phyloP scores from a whole-genome alignment of 805 yeast genomes.

The Saccharomyces paradoxus region DNA sequence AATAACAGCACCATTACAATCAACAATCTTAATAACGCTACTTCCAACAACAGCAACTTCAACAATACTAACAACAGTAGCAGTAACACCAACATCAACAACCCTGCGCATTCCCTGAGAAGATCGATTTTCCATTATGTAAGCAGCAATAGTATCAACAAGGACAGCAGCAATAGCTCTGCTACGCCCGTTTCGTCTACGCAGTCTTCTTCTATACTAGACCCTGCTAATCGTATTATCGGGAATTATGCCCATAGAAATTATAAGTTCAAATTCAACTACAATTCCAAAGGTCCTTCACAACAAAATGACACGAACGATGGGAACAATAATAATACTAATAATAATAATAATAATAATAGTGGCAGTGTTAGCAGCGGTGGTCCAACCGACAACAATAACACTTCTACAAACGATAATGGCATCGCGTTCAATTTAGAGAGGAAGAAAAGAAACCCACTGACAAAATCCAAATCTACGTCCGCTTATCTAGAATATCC shows the following conservation, averaged over 20 bases:
- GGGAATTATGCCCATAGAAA: conserved; percentile 24
- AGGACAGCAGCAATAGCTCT: background rate
- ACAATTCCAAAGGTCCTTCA: conserved; percentile 7
- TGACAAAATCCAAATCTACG: background rate
- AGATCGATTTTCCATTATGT: conserved; percentile 24
- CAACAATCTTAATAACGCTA: background rate
- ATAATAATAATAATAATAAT: background rate
- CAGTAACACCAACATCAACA: conserved; percentile 5
- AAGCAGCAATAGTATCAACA: conserved; percentile 1
- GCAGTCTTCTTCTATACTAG: background rate
- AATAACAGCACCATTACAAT: background rate
- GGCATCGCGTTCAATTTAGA: background rate
- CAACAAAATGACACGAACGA: background rate
- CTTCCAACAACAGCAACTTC: conserved; percentile 3
- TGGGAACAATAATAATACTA: no score
- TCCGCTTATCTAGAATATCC: background rate
- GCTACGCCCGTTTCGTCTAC: background rate
- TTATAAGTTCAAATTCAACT: conserved; percentile 29
- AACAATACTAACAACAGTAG: conserved; percentile 3
- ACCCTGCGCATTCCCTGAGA: conserved; percentile 16
- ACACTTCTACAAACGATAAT: background rate
- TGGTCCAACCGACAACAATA: background rate
- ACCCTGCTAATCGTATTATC: conserved; percentile 13
- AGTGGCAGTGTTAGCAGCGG: background rate
- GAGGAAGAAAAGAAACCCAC: background rate